These are phyloP conservation scores for Sarcomyxa edulis DNA, from an alignment of 768 basidiomycete species.

Conservation along the genomic window DNA sequence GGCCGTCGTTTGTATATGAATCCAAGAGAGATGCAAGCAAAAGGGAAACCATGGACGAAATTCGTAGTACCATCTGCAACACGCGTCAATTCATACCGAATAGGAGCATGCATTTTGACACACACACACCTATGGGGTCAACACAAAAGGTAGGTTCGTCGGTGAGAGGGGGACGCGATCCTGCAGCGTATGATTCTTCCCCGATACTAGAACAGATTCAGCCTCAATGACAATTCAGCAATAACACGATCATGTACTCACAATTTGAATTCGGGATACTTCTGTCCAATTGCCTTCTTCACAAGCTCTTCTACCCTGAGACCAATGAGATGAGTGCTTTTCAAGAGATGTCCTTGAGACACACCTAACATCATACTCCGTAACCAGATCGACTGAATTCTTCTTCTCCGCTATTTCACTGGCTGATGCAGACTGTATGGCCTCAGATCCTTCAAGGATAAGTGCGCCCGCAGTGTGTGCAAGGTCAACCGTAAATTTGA, in stretches of 20 bases:
- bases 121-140: constrained; percentile 78
- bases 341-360: no score
- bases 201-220: constrained; percentile 59
- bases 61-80: constrained; percentile 80
- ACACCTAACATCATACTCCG: constrained; percentile 92
- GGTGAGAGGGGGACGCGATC: constrained; percentile 62
- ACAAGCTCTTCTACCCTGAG: constrained; percentile 84
- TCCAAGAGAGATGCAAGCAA: constrained; percentile 87
- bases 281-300: constrained; percentile 53
- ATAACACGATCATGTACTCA: constrained; percentile 33
- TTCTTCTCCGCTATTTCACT: constrained; percentile 70
- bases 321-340: no score
- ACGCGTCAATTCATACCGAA: neutral
- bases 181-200: constrained; percentile 86
- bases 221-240: neutral
- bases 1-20: constrained; percentile 79
- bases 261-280: constrained; percentile 81
- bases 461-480: constrained; percentile 71
- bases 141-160: constrained; percentile 94
- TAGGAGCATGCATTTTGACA: neutral
- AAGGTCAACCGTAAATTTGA: constrained; percentile 64
- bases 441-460: constrained; percentile 73
- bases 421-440: constrained; percentile 54
- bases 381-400: constrained; percentile 92
- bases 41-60: constrained; percentile 82